These are phyloP conservation scores for Linnemannia exigua DNA, from an alignment of 192 early-diverging fungal species.

Conservation along the genomic window DNA sequence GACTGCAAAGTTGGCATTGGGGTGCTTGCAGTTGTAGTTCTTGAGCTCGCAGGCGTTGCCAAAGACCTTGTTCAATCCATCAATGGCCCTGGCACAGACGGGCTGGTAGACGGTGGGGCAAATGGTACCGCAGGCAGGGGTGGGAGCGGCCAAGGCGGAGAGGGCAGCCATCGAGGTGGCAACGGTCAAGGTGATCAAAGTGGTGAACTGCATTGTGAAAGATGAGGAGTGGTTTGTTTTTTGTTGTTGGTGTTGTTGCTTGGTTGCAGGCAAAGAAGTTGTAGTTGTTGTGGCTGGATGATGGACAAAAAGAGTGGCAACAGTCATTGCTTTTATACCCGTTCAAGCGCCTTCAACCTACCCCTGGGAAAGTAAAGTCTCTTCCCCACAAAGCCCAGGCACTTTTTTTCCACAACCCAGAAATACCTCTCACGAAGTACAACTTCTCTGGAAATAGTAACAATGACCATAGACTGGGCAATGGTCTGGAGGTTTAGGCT, in stretches of 20 bases:
- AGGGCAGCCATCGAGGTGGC: background rate
- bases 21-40: slow-evolving; percentile 8
- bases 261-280: background rate
- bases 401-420: background rate
- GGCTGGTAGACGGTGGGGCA: background rate
- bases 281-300: background rate
- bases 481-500: background rate
- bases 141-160: background rate
- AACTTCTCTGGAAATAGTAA: background rate
- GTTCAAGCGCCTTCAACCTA: background rate
- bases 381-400: background rate
- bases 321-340: background rate
- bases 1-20: background rate
- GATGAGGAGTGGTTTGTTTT: background rate
- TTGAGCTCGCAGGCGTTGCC: background rate
- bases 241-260: background rate
- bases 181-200: background rate
- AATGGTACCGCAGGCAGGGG: background rate
- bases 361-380: background rate
- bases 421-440: background rate
- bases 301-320: background rate
- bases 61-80: background rate
- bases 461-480: background rate
- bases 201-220: background rate
- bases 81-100: background rate